Percentiles rank a stretch among this genome's conserved stretches.
phyloP scores from a whole-genome alignment of 306 rosid genomes.

The Fragaria vesca region DNA sequence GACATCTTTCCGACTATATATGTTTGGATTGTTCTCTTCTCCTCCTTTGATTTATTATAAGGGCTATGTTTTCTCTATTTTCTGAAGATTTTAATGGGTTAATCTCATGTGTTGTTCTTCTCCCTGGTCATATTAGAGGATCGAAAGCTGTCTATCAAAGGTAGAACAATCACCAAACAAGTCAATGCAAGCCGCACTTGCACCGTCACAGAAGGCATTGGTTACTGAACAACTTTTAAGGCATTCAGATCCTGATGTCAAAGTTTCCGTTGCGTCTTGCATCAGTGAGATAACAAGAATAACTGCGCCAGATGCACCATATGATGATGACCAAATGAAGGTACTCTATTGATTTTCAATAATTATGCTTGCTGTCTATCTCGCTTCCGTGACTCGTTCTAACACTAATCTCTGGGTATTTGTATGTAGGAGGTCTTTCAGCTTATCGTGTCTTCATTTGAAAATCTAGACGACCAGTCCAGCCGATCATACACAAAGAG shows the following conservation, averaged over 20 bases:
- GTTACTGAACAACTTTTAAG: conserved; percentile 51
- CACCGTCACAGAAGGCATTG: conserved; percentile 72
- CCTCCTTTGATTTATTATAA: not conserved
- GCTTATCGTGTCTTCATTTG: conserved; percentile 85
- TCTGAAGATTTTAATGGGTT: not conserved
- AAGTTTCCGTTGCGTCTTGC: conserved; percentile 87
- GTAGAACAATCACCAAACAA: conserved; percentile 81
- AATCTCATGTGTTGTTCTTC: not conserved
- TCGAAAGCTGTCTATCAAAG: conserved; percentile 56
- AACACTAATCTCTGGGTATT: not conserved
- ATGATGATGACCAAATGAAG: conserved; percentile 93
- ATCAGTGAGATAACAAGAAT: conserved; percentile 92
- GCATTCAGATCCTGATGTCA: conserved; percentile 73
- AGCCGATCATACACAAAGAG: conserved; percentile 70
- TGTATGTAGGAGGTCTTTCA: conserved; percentile 75
- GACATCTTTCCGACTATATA: conserved; percentile 1
- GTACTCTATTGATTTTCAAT: conserved; percentile 30
- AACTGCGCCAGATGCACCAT: conserved; percentile 96
- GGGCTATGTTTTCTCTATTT: not conserved
- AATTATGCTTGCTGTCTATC: not conserved
- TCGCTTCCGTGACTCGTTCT: not conserved
- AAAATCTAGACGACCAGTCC: conserved; percentile 62
- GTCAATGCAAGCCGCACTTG: conserved; percentile 72
- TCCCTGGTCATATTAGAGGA: conserved; percentile 44
- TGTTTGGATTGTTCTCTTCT: not conserved